A percentile compares a stretch with the other conserved stretches of the same genome.
Evolutionary conservation across 2,329 filamentous ascomycete genomes (phyloP).

Genomic region (Epichloe typhina): DNA sequence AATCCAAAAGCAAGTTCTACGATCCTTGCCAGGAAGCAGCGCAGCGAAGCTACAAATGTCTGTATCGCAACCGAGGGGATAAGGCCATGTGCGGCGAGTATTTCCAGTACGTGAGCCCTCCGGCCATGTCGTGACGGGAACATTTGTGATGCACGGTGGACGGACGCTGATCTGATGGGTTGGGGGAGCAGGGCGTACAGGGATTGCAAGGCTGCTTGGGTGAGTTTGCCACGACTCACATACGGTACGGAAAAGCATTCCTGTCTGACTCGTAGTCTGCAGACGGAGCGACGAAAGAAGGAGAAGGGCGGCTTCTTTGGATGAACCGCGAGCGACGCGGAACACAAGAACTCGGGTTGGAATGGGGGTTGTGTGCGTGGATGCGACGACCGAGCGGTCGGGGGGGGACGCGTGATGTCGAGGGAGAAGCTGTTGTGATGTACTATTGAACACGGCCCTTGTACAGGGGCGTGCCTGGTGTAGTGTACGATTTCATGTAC

Average conservation of each 20-base stretch:
- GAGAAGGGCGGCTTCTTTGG: conserved; percentile 9
- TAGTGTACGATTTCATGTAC: not conserved
- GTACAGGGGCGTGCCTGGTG: not conserved
- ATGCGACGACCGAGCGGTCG: not conserved
- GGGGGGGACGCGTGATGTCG: too few relatives aligned
- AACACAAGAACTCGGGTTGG: not conserved
- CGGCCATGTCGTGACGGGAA: not conserved
- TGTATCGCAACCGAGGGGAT: conserved; percentile 80
- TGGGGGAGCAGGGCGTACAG: conserved; percentile 63
- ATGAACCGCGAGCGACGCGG: not conserved
- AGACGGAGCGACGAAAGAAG: conserved; percentile 12
- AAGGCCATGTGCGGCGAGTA: conserved; percentile 86
- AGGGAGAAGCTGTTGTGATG: not conserved
- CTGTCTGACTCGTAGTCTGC: not conserved
- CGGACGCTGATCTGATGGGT: conserved; percentile 11
- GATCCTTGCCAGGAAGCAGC: conserved; percentile 95
- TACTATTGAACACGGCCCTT: too few relatives aligned
- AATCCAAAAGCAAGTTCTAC: conserved; percentile 77
- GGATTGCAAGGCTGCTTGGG: conserved; percentile 92
- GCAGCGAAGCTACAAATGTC: conserved; percentile 68
- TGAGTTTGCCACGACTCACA: conserved; percentile 26
- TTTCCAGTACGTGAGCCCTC: conserved; percentile 61
- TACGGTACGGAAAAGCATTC: too few relatives aligned
- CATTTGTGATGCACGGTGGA: not conserved
- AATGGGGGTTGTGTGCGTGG: too few relatives aligned